Base-by-base conservation (phyloP, 805 yeast genomes). In the Candida odintsovae region DNA sequence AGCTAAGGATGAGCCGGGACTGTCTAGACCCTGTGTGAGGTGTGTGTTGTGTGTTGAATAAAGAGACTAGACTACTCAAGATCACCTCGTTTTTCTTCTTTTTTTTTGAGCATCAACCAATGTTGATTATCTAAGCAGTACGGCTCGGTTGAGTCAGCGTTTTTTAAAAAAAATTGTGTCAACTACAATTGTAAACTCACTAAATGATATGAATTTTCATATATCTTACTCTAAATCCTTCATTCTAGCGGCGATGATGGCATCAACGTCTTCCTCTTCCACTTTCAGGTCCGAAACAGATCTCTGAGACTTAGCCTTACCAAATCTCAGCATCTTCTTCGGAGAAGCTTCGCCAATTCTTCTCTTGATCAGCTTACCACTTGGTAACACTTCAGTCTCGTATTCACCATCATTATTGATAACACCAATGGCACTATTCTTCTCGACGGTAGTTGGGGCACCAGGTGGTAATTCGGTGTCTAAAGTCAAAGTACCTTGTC, bases 351-450 rank as follows among this genome's bases (percentile, higher is more conserved):
- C 65, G 11, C 52, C 50, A 9, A 54, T 53, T 63, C 59, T 67
- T 61, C 67, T 72, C 58, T 63, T 75, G 20, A 86, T 70, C 15
- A 79, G 65, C 51, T 82, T 78, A 33, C 95, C 95, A 61, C 90
- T 82, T 1, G 95, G 95, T 47, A 86, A 70, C 40, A 81, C 66
- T 53, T 83, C 92, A 39, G 70, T 72, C 9, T 69, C 75, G 54
- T 69, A 75, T 26, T 67, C 63, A 5, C 61, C 59, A 19, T 62
- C 57, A 38, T 61, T 55, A 2, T 19, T 18, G 3, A 47, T 20
- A 6, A 28, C 33, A 8, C 37, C 31, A 28, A 40, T 23, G 2
- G 68, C 53, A 0, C 70, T 54, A 1, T 59, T 64, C 16, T 58
- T 51, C 36, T 57, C 54, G 6, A 66, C 73, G 15, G 62, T 54